Base-by-base conservation (phyloP, 176 grass and related monocot genomes). In the Tuctoria greenei region DNA sequence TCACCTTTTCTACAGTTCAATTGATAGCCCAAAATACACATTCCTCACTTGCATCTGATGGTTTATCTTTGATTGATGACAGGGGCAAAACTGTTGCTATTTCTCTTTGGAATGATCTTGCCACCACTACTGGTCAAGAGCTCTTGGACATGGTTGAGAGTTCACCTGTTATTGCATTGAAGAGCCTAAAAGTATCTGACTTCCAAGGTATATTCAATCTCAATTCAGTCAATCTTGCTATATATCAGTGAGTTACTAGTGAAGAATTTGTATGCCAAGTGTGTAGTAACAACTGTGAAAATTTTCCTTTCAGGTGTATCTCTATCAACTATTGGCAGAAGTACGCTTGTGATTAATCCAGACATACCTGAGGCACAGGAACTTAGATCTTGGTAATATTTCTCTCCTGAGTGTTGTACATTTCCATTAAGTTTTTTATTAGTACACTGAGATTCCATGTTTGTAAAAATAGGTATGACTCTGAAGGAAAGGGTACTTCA, bases 101-200 rank as follows among this genome's bases (percentile, higher is more conserved):
- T 61, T 90, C 95, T 81, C 85, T 99, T 25, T 99, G 95, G 95
- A 92, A 90, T 78, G 89, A 99, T 86, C 95, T 95, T 82, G 91
- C 95, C 16, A 99, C 91, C 50, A 86, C 61, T 20, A 50, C 76
- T 71, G 95, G 95, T 25, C 91, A 99, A 73, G 73, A 99, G 56
- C 87, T 99, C 65, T 79, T 99, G 73, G 91, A 95, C 75, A 92
- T 85, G 50, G 89, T 90, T 86, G 91, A 85, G 34, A 84, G 87
- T 76, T 68, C 84, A 16, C 95, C 95, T 35, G 50, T 92, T 4
- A 65, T 99, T 62, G 89, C 91, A 10, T 71, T 95, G 14, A 99
- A 94, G 81, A 79, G 87, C 82, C 80, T 99, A 8, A 95, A 82
- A 85, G 95, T 95, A 31, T 93, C 91, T 43, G 89, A 99, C 36